phyloP scores from a whole-genome alignment of 257 asterid genomes.

The Fraxinus anomala region DNA sequence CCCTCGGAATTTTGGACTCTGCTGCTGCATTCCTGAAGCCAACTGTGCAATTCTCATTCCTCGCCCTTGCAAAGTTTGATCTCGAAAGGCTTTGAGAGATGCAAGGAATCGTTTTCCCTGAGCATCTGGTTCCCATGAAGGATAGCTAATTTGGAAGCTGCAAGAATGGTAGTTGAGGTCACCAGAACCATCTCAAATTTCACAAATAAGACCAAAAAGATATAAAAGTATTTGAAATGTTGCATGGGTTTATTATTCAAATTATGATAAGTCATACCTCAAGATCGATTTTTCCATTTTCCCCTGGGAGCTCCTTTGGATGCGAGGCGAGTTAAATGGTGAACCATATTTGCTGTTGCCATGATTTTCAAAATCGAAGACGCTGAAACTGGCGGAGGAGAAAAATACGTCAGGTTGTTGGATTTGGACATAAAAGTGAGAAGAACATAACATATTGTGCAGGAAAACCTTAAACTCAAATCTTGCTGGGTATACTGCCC shows the following conservation, averaged over 20 bases:
- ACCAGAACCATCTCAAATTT: not conserved
- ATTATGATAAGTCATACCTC: conserved; percentile 49
- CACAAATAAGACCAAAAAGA: not conserved
- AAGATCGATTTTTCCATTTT: conserved; percentile 95
- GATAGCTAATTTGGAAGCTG: conserved; percentile 81
- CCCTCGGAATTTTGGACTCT: conserved; percentile 44
- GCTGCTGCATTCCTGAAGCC: conserved; percentile 42
- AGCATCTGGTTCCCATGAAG: conserved; percentile 76
- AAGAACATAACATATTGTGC: not conserved
- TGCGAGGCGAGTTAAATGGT: conserved; percentile 52
- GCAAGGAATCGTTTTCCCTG: conserved; percentile 76
- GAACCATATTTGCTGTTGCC: conserved; percentile 86
- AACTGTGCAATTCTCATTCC: conserved; percentile 33
- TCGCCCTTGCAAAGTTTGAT: conserved; percentile 60
- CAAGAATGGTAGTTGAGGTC: conserved; percentile 22
- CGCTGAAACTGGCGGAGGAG: conserved; percentile 69
- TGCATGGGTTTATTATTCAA: not conserved
- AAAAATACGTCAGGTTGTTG: not conserved
- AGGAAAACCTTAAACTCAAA: not conserved
- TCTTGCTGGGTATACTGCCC: not conserved
- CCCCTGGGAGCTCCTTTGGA: conserved; percentile 89
- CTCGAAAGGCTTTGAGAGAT: conserved; percentile 60
- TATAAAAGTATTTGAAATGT: not conserved
- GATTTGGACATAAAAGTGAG: not conserved
- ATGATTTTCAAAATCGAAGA: conserved; percentile 75